Conservation (phyloP, 495 filamentous ascomycete species). For the Terfezia boudieri region DNA sequence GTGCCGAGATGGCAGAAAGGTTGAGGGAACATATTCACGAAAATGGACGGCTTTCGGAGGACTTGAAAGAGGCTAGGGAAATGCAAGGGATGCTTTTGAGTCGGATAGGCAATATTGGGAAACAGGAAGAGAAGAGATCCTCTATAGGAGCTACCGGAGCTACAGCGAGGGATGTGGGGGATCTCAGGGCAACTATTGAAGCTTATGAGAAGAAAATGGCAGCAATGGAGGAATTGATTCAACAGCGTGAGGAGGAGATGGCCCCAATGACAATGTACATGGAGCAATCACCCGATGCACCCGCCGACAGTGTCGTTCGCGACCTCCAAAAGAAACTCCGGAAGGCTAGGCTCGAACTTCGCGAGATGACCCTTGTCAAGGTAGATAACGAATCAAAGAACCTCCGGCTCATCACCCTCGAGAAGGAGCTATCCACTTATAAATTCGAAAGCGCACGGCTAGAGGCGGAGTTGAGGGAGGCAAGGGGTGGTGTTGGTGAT, state of each 20-base stretch:
- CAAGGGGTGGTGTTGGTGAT: conserved; percentile 12
- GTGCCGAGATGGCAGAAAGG: conserved; percentile 44
- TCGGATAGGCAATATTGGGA: conserved; percentile 32
- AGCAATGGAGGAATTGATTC: conserved; percentile 14
- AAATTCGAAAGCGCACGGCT: conserved; percentile 27
- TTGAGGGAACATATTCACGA: conserved; percentile 41
- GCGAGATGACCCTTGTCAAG: conserved; percentile 26
- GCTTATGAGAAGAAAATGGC: conserved; percentile 23
- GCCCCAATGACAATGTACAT: conserved; percentile 18
- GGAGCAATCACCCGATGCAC: conserved; percentile 20
- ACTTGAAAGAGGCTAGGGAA: conserved; percentile 13
- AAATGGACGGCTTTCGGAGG: conserved; percentile 31
- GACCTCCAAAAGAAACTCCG: conserved; percentile 27
- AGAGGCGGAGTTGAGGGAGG: conserved; percentile 20
- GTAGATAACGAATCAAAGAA: conserved; percentile 27
- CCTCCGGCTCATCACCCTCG: conserved; percentile 25
- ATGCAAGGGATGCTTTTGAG: conserved; percentile 12
- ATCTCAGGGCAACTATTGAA: conserved; percentile 33
- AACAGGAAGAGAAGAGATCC: conserved; percentile 26
- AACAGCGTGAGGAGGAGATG: conserved; percentile 15
- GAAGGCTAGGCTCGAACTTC: conserved; percentile 27
- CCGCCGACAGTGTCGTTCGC: conserved; percentile 25
- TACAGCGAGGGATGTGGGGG: conserved; percentile 32
- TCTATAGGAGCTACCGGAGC: conserved; percentile 7
- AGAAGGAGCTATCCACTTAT: conserved; percentile 24